These are phyloP conservation scores for Neoboletus magnificus DNA, from an alignment of 768 basidiomycete species.

Conservation along the genomic window DNA sequence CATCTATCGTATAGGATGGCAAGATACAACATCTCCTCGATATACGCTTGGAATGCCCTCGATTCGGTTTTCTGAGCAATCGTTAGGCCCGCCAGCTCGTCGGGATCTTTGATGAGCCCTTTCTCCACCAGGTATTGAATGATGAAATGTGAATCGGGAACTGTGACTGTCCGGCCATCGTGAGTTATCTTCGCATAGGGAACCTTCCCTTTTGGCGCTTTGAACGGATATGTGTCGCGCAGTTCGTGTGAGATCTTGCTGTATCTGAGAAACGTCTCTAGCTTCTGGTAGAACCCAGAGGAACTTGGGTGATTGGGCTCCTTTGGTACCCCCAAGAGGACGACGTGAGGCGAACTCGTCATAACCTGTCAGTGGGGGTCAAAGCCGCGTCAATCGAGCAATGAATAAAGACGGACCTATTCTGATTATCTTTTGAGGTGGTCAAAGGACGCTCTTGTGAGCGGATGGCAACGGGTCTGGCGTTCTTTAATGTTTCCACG, in stretches of 20 bases:
- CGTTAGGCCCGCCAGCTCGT: constrained; percentile 21
- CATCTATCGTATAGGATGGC: not conserved
- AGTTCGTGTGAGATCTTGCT: constrained; percentile 19
- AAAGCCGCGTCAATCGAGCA: not conserved
- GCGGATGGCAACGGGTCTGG: not conserved
- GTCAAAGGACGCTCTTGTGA: not conserved
- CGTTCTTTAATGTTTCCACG: not conserved
- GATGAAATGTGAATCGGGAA: not conserved
- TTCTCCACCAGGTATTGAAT: constrained; percentile 14
- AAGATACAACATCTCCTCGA: not conserved
- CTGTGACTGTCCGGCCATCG: constrained; percentile 5
- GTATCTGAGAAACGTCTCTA: not conserved
- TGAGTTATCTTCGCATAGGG: constrained; percentile 31
- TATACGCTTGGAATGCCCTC: not conserved
- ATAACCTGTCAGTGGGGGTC: constrained; percentile 6
- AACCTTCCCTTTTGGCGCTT: constrained; percentile 31
- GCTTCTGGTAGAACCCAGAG: constrained; percentile 34
- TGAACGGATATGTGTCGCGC: constrained; percentile 19
- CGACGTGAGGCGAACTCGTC: not conserved
- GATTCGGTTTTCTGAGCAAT: not conserved
- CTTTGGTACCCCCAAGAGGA: constrained; percentile 21
- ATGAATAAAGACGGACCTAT: not conserved
- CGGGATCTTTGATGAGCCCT: constrained; percentile 24
- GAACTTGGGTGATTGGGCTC: constrained; percentile 15
- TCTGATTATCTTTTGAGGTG: not conserved